Evolutionary conservation across 1,284 basidiomycete species (phyloP).

Genomic region (Porogramme epimiltina): DNA sequence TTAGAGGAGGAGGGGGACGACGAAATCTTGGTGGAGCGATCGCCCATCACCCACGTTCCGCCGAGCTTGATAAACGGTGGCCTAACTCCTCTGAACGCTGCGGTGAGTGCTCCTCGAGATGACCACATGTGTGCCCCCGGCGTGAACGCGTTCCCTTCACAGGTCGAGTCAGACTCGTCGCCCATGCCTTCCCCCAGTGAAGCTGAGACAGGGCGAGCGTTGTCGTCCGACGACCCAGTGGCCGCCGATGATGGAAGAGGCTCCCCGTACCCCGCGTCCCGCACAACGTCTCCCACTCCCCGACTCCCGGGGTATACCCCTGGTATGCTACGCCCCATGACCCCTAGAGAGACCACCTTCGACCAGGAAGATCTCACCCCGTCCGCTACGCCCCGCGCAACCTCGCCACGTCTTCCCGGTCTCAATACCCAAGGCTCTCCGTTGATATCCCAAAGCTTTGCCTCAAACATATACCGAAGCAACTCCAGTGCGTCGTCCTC

Average conservation of each 20-base stretch:
- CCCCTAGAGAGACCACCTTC: constrained; percentile 61
- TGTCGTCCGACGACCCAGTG: constrained; percentile 60
- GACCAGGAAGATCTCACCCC: constrained; percentile 69
- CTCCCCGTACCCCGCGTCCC: constrained; percentile 46
- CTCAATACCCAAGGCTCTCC: constrained; percentile 33
- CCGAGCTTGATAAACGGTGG: constrained; percentile 17
- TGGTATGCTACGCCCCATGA: constrained; percentile 86
- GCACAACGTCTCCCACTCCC: constrained; percentile 56
- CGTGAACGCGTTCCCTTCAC: background rate
- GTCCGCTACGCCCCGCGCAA: constrained; percentile 80
- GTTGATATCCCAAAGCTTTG: constrained; percentile 32
- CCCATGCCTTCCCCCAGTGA: constrained; percentile 27
- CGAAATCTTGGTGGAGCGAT: constrained; percentile 72
- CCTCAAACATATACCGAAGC: constrained; percentile 45
- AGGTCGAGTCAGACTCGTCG: constrained; percentile 22
- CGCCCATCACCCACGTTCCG: constrained; percentile 45
- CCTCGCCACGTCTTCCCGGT: constrained; percentile 51
- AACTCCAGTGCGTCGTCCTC: constrained; percentile 53
- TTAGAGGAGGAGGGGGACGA: constrained; percentile 62
- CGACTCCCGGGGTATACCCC: constrained; percentile 82
- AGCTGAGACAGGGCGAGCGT: constrained; percentile 63
- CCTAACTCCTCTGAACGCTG: constrained; percentile 15
- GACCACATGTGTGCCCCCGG: constrained; percentile 15
- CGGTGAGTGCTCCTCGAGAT: constrained; percentile 20
- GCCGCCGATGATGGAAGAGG: constrained; percentile 50